Evolutionary conservation across 805 yeast genomes (phyloP).

Genomic region (Wickerhamiella azyma): DNA sequence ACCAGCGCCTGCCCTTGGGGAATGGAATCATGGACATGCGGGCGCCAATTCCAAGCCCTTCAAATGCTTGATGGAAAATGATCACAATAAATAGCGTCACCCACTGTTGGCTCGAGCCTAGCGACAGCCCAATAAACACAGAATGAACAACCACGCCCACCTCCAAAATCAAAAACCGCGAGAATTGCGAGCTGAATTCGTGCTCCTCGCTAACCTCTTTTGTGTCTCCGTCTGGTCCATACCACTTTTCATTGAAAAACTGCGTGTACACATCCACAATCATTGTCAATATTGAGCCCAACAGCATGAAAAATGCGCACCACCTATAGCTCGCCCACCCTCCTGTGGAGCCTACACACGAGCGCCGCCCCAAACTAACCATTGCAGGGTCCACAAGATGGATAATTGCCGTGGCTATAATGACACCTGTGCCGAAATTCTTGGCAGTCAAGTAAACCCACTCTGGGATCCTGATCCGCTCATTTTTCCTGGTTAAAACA

Average conservation of each 20-base stretch:
- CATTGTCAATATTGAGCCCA: slow-evolving; percentile 34
- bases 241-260: slow-evolving; percentile 22
- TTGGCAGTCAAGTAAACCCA: slow-evolving; percentile 24
- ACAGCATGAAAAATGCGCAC: slow-evolving; percentile 40
- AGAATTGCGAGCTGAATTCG: slow-evolving; percentile 25
- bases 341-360: slow-evolving; percentile 33
- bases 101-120: slow-evolving; percentile 54
- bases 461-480: slow-evolving; percentile 21
- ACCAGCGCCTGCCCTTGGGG: slow-evolving; percentile 34
- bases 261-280: slow-evolving; percentile 37
- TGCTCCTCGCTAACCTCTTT: slow-evolving; percentile 3
- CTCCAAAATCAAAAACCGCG: slow-evolving; percentile 45
- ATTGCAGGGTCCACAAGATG: slow-evolving; percentile 39
- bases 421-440: slow-evolving; percentile 65
- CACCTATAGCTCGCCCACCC: slow-evolving; percentile 41
- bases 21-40: slow-evolving; percentile 48
- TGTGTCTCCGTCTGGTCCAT: neutral
- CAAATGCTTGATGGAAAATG: slow-evolving; percentile 66
- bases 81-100: slow-evolving; percentile 47
- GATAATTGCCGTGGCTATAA: slow-evolving; percentile 61
- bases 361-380: slow-evolving; percentile 21
- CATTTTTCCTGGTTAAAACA: slow-evolving; percentile 21
- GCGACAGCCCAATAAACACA: slow-evolving; percentile 54
- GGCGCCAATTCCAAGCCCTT: slow-evolving; percentile 68
- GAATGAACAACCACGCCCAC: slow-evolving; percentile 67